Evolutionary conservation across 352 stramenopile species (phyloP), one percentile per base, ranked within the genome.

Genomic region (Globisporangium spiculum): DNA sequence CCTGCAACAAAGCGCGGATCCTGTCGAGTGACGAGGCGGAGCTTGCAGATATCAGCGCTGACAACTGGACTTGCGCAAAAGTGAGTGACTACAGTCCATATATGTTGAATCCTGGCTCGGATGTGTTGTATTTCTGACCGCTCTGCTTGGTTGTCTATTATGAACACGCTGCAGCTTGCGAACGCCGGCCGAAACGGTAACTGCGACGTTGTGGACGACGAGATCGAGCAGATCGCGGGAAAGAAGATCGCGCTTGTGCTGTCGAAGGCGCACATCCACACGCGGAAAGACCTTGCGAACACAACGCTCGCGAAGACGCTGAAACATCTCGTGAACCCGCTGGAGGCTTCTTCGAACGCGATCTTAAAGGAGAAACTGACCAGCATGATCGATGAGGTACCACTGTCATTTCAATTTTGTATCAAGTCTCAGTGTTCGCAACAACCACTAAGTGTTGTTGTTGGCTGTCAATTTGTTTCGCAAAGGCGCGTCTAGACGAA

Each of bases 1-100:
- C 50, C n/a, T 96, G 88, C 67, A 80, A 79, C 67, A 96, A 96
- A 69, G 85, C 83, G 6, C 86, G 88, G 7, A 90, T 94, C 22
- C 59, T 96, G 24, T 84, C 80, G 12, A 48, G 71, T 2, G 67
- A 79, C 2, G 83, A 93, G 71, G 78, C 75, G 7, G 60, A 38
- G 44, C 66, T 32, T 60, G 71, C 79, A 20, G 61, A 81, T 10
- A 68, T 74, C 9, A 67, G 77, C 20, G 54, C 61, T 3, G 60
- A 59, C 16, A 69, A 73, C 14, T 96, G 88, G 88, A 93, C 75
- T 3, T 96, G 88, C 68, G 56, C 65, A 10, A 80, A 73, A 26
- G 61, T 63, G 2, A 18, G 48, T 55, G 26, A 0, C 24, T n/a
- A 3, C 9, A 18, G 8, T 14, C 6, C 20, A 22, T 3, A 52